Evolutionary conservation across 805 yeast genomes (phyloP), one percentile per base, ranked within the genome.

Genomic region (Clavispora asparagi): DNA sequence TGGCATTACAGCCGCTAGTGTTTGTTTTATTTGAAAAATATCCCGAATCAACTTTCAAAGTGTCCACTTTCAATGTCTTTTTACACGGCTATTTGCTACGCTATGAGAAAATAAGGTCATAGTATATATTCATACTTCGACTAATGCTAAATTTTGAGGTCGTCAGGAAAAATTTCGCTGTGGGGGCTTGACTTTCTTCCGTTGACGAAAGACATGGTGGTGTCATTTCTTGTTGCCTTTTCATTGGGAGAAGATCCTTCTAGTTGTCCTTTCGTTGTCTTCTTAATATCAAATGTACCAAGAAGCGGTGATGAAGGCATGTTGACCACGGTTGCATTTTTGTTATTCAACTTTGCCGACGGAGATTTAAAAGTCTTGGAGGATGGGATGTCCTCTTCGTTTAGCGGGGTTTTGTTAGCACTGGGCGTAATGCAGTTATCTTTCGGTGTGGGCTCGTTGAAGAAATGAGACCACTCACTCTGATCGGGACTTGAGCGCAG

Each of bases 401-500:
- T 43, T 31, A 46, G 52, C 33, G 49, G 54, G n/a, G 49, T 47
- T 17, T 48, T 57, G 40, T 53, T 55, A 11, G 52, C 58, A 17
- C 53, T 52, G 1, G 60, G 61, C 6, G 61, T 57, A 37, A 49
- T 54, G 32, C 48, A 42, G 33, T 52, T 53, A 49, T 68, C 73
- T 32, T 61, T 62, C 41, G 77, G 66, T 43, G 78, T 67, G 42
- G 74, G 59, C 51, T 69, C 71, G 12, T 62, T 68, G 45, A 75
- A 75, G 42, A 75, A 64, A 17, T 65, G 65, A 52, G 73, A 71
- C 76, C 78, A 76, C 46, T 70, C 76, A 32, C 58, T 57, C 39
- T 68, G 70, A 13, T 59, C 62, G 1, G 67, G 76, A 60, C 67
- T 71, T 41, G 65, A 56, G 56, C 71, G 59, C 56, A 49, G 58